Evolutionary conservation across 805 yeast genomes (phyloP).

Genomic region (Pichia californica): DNA sequence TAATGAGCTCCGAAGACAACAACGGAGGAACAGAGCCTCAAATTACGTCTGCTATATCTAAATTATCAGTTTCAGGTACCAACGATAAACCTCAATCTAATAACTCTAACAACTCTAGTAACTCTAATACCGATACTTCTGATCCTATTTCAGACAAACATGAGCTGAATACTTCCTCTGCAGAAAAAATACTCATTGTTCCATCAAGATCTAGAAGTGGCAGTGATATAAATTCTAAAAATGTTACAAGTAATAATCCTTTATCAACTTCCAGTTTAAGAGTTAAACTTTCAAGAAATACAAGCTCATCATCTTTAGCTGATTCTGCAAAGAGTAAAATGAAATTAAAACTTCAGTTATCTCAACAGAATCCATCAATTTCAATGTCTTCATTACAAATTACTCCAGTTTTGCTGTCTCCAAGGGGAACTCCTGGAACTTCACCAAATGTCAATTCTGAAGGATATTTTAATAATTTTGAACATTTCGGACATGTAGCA

Average conservation of each 20-base stretch:
- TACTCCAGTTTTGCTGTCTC: conserved; percentile 26
- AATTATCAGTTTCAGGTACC: too few relatives aligned
- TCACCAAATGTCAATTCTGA: conserved; percentile 18
- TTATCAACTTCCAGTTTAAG: conserved; percentile 6
- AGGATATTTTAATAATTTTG: neutral
- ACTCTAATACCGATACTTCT: too few relatives aligned
- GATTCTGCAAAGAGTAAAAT: conserved; percentile 11
- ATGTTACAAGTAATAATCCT: neutral
- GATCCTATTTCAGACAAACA: too few relatives aligned
- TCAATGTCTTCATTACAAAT: conserved; percentile 6
- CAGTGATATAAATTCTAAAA: conserved; percentile 4
- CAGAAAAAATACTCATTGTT: neutral
- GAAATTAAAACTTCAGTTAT: conserved; percentile 20
- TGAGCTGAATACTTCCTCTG: too few relatives aligned
- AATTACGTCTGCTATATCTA: too few relatives aligned
- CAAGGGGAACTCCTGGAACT: conserved; percentile 26
- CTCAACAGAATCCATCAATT: conserved; percentile 17
- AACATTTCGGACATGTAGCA: neutral
- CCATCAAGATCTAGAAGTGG: neutral
- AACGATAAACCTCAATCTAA: too few relatives aligned
- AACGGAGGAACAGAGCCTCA: too few relatives aligned
- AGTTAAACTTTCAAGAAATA: conserved; percentile 7
- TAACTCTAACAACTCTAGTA: too few relatives aligned
- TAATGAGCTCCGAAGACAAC: too few relatives aligned
- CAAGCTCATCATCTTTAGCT: conserved; percentile 2